Conservation (phyloP, 139 green algal genomes). For the Chlorella sp. region DNA sequence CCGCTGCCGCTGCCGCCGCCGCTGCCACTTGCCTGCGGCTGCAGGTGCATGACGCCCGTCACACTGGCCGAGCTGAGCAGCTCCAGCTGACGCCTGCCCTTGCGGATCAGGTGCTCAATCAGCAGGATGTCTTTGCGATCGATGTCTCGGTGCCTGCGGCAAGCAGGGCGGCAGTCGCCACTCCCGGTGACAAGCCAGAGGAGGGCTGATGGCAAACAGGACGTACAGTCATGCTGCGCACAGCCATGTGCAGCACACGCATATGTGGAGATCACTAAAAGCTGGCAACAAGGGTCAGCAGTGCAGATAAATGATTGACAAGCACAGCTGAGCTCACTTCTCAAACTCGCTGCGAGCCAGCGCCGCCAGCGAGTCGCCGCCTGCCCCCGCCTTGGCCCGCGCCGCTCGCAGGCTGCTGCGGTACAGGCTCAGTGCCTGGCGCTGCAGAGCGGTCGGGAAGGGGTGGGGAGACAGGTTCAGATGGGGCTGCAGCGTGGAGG, state of each 20-base stretch:
- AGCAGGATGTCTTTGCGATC: conserved; percentile 31
- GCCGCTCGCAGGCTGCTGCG: conserved; percentile 16
- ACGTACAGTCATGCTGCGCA: too few species aligned
- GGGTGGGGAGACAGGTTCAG: not conserved
- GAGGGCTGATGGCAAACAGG: too few species aligned
- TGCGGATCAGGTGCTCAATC: conserved; percentile 48
- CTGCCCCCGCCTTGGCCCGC: not conserved
- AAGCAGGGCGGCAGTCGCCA: not conserved
- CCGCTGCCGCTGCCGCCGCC: not conserved
- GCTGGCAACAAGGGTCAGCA: too few species aligned
- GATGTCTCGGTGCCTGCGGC: conserved; percentile 14
- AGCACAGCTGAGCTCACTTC: too few species aligned
- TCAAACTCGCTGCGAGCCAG: conserved; percentile 39
- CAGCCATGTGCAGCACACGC: too few species aligned
- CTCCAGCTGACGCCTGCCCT: conserved; percentile 43
- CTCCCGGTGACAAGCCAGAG: too few species aligned
- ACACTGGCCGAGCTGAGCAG: conserved; percentile 17
- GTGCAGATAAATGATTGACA: too few species aligned
- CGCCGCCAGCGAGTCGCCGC: not conserved
- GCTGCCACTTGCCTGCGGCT: not conserved
- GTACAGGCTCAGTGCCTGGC: conserved; percentile 44
- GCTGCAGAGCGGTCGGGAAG: conserved; percentile 13
- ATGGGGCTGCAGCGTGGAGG: too few species aligned
- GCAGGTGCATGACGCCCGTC: conserved; percentile 2
- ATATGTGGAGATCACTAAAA: too few species aligned